Evolutionary conservation across 2,329 filamentous ascomycete genomes (phyloP), one percentile per base, ranked within the genome.

Genomic region (Amesomyces nigricolor): DNA sequence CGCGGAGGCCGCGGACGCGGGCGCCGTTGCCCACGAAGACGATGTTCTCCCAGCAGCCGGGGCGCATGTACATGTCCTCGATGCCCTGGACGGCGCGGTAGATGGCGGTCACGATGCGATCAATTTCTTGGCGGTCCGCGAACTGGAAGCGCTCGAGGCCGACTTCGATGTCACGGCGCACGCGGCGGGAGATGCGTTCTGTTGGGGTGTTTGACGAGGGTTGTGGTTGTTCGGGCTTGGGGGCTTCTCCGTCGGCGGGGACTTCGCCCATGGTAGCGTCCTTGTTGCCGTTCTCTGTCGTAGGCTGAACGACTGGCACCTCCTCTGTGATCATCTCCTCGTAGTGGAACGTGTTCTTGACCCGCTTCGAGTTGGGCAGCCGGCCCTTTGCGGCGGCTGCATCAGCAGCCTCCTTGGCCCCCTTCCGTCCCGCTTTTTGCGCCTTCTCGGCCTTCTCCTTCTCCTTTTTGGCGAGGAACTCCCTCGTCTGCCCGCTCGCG

Each of bases 1-100:
- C 91, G 62, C 88, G 91, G 70, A 99, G 92, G 5, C 94, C 91
- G 75, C 76, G 76, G 47, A 83, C 76, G 46, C 79, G 79, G 38
- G 77, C 85, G 55, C 94, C 94, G 66, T 95, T 96, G 63, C 94
- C 94, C 51, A 96, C 88, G 53, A 99, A 87, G 62, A 96, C 86
- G 51, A 99, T 73, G 58, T 87, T 89, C 65, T 97, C 92, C 94
- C 94, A 99, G 61, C 95, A 86, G 37, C 88, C 80, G 37, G 88
- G 86, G 44, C 94, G 85, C 76, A 91, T 91, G 65, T 88, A 86
- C 62, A 90, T 83, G 60, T 96, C 91, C 45, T 89, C 85, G 22
- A 96, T 89, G 37, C 85, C 83, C 63, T 91, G 86, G 51, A 97
- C 84, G 1, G 89, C 86, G 56, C 86, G 83, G 71, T 96, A 91